Percentiles rank a stretch among this genome's conserved stretches.
phyloP scores from a whole-genome alignment of 129 eudicot genomes.

The Chrysanthemum makinoi region DNA sequence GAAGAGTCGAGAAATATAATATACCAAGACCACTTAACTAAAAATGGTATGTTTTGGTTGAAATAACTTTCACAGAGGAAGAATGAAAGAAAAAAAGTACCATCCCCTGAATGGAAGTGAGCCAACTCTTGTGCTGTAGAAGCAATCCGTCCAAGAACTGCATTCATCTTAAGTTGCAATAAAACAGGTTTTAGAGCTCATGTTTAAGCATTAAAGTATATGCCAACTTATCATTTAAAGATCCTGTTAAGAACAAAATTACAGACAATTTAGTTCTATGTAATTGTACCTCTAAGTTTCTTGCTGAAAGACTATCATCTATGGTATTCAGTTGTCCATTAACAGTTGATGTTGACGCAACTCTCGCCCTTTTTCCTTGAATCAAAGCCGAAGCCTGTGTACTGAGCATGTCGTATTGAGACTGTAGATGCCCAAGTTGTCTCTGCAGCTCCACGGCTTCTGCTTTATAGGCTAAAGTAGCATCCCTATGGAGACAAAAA shows the following conservation, averaged over 20 bases:
- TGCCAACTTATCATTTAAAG: slow-evolving; percentile 6
- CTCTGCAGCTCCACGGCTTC: slow-evolving; percentile 90
- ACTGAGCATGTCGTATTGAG: slow-evolving; percentile 83
- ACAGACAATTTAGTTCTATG: background rate
- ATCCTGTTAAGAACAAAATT: slow-evolving; percentile 19
- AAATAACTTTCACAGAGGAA: background rate
- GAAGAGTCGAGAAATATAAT: background rate
- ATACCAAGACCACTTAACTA: slow-evolving; percentile 3
- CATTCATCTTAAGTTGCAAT: slow-evolving; percentile 66
- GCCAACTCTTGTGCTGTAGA: slow-evolving; percentile 92
- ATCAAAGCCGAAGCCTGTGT: slow-evolving; percentile 80
- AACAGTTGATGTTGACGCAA: slow-evolving; percentile 82
- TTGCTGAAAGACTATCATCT: slow-evolving; percentile 84
- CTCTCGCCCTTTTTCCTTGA: slow-evolving; percentile 96
- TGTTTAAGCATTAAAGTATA: slow-evolving; percentile 1
- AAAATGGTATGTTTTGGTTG: background rate
- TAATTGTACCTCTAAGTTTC: slow-evolving; percentile 73
- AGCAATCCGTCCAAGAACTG: slow-evolving; percentile 94
- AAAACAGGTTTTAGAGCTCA: slow-evolving; percentile 23
- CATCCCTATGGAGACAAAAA: slow-evolving; percentile 49
- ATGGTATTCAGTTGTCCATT: slow-evolving; percentile 66
- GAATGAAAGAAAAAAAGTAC: slow-evolving; percentile 30
- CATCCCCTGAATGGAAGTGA: slow-evolving; percentile 97
- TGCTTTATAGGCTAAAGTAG: slow-evolving; percentile 70
- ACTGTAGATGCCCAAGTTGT: slow-evolving; percentile 85